Base-by-base conservation (phyloP, 352 stramenopile species). In the Globisporangium middletonii region DNA sequence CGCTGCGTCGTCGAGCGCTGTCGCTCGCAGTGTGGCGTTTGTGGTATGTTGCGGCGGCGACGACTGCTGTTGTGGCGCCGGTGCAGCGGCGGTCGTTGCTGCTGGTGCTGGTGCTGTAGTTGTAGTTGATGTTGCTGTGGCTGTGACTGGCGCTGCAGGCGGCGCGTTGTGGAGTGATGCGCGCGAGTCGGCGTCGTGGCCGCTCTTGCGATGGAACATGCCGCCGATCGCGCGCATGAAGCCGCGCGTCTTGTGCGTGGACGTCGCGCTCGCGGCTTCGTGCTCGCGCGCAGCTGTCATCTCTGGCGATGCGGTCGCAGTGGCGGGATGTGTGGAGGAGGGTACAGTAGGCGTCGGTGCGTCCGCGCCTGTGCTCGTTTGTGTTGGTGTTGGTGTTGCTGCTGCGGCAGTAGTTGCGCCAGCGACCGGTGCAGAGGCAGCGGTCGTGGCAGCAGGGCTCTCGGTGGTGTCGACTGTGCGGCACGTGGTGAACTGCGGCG, bases 151-250 rank as follows among this genome's bases (percentile, higher is more conserved):
- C 19, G 48, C 50, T 23, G 49, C 15, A 15, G 43, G 23, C 30
- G 49, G 18, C 4, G 44, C 27, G 6, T 46, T 30, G 15, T 52
- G 43, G 19, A 45, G 37, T 59, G 62, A 59, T 26, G 66, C 37
- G 44, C 57, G 57, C 18, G 50, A 53, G 43, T 59, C 59, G 19
- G 55, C 58, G 35, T 68, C 65, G 41, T 42, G 48, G 7, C 23
- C 37, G 33, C 58, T 75, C 55, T 54, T 53, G 45, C 71, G 75
- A 51, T 75, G 69, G 56, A 84, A 81, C 19, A 86, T 49, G 26
- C 69, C 64, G 48, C 75, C 75, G 53, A 86, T 68, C 15, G 72
- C 73, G 23, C 70, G 71, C 48, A 86, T 74, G 19, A 86, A 64
- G 49, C 66, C 66, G 50, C 69, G 64, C 44, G 68, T 69, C 57